Base-by-base conservation (phyloP, 192 early-diverging fungal species). In the Dissophora globulifera region DNA sequence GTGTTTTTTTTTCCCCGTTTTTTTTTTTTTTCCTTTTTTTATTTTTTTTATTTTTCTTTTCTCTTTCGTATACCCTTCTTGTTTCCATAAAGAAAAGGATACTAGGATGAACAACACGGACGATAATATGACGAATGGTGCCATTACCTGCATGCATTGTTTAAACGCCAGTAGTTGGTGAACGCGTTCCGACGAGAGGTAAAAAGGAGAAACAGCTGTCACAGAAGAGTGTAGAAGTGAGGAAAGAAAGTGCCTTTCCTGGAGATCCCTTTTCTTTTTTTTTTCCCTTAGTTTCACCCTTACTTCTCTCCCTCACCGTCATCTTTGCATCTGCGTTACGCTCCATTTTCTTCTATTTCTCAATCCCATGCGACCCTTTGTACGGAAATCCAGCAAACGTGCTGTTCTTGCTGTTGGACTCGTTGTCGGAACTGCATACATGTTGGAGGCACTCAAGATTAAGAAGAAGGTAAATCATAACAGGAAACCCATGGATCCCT, bases 401-500 rank as follows among this genome's bases (percentile, higher is more conserved):
- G 72, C 72, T 20, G 72, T 19, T 27, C 30, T 76, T 16, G 72
- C 64, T 27, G 72, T 67, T 10, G 58, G 72, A 0, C 54, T 76
- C 16, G 58, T 67, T 27, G 72, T 67, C 17, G 64, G 63, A 31
- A 76, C 72, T 19, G 63, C 64, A 23, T 76, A 76, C 12, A 32
- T 76, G 23, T 55, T 76, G 17, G 72, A 76, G 48, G 72, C 72
- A 62, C 64, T 76, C 50, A 76, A 76, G 72, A 76, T 76, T 35
- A 76, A 67, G 47, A 76, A 76, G 56, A 76, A 76, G 72, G 72
- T 62, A 29, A 13, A 23, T n/a, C 22, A 33, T 4, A 17, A 23
- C 30, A 25, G 7, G 8, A 23, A 29, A 22, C 16, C 30, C 41
- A 4, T 51, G 11, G 10, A 15, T 19, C 30, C 15, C 9, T 55